Percentiles rank a stretch among this genome's conserved stretches.
Conservation (phyloP, 2,329 filamentous ascomycete species). For the Apiospora kogelbergensis region DNA sequence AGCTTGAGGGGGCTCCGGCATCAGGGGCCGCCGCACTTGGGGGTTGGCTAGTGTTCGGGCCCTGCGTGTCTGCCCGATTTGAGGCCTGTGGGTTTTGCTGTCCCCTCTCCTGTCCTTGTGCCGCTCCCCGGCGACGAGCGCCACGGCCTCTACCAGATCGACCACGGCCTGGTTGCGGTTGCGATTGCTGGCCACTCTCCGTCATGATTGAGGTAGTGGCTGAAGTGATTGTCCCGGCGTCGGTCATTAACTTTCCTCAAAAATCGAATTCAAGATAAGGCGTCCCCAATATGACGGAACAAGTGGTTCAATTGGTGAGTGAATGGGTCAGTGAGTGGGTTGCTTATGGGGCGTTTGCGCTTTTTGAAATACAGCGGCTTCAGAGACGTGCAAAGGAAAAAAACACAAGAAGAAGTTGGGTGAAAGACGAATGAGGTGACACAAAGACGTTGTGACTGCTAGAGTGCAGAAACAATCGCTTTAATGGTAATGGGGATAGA, state of each 20-base stretch:
- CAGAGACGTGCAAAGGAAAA: conserved; percentile 22
- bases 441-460: not conserved
- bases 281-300: not conserved
- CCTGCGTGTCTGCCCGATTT: not conserved
- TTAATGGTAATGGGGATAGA: not conserved
- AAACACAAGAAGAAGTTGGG: not conserved
- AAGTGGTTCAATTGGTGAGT: not conserved
- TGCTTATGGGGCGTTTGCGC: conserved; percentile 31
- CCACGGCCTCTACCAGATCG: not conserved
- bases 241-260: not conserved
- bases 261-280: not conserved
- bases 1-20: conserved; percentile 13
- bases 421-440: not conserved
- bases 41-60: not conserved
- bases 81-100: not conserved
- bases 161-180: conserved; percentile 1
- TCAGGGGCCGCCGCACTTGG: not conserved
- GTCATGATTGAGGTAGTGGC: not conserved
- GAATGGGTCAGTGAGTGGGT: not conserved
- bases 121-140: not conserved
- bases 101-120: not conserved
- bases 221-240: not conserved
- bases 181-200: not conserved
- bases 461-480: not conserved
- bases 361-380: conserved; percentile 51